A percentile compares a stretch with the other conserved stretches of the same genome.
Evolutionary conservation across 176 grass and related monocot species (phyloP).

Genomic region (Ananas comosus): DNA sequence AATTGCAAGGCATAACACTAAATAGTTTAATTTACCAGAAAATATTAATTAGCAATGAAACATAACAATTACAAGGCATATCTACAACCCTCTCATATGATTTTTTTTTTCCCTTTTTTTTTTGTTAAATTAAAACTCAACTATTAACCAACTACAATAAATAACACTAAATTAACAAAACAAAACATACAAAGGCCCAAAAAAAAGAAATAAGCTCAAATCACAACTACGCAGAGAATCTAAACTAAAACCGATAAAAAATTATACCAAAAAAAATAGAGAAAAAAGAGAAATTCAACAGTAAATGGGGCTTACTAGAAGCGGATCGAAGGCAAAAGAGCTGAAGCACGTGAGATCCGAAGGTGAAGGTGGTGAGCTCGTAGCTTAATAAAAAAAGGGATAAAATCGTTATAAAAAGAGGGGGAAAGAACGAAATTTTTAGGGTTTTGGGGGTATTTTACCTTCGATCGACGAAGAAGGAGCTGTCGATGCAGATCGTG

Average conservation of each 20-base stretch:
- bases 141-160: too few species aligned
- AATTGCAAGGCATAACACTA: too few species aligned
- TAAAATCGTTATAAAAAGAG: neutral
- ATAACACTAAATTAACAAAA: too few species aligned
- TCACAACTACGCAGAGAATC: neutral
- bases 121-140: too few species aligned
- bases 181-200: too few species aligned
- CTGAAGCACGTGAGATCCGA: constrained; percentile 53
- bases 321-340: constrained; percentile 72
- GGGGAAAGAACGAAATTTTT: neutral
- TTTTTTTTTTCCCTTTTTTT: too few species aligned
- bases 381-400: constrained; percentile 29
- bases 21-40: too few species aligned
- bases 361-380: constrained; percentile 76
- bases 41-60: too few species aligned
- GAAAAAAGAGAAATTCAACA: neutral
- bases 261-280: constrained; percentile 23
- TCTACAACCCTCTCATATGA: too few species aligned
- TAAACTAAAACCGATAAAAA: neutral
- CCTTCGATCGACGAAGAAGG: constrained; percentile 80
- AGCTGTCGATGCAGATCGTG: constrained; percentile 45
- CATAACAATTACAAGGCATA: too few species aligned
- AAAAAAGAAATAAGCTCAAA: neutral
- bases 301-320: constrained; percentile 48
- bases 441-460: constrained; percentile 7